Evolutionary conservation across 2,329 filamentous ascomycete species (phyloP).

Genomic region (Phyllosticta citribraziliensis): DNA sequence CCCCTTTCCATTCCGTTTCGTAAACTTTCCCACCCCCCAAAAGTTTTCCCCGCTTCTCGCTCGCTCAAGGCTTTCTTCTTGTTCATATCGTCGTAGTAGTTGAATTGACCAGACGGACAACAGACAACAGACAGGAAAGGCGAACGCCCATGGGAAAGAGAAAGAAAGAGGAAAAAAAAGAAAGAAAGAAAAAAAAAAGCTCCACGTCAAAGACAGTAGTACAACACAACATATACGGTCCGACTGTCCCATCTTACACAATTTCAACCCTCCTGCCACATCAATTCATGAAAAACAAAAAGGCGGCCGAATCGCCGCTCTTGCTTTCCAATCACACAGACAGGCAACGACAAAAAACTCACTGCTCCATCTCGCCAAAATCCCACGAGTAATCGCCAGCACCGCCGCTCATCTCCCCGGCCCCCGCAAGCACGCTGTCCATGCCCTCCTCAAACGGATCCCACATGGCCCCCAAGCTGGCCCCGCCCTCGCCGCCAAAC

Average conservation of each 20-base stretch:
- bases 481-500: background rate
- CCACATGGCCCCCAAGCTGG: conserved; percentile 1
- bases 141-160: background rate
- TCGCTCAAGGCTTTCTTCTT: no score
- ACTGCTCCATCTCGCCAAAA: background rate
- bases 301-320: background rate
- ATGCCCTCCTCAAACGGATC: background rate
- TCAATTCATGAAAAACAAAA: no score
- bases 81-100: no score
- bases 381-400: background rate
- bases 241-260: background rate
- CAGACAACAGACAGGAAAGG: background rate
- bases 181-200: background rate
- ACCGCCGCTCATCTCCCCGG: background rate
- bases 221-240: background rate
- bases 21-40: no score
- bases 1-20: no score
- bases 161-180: background rate
- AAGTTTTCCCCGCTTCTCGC: no score
- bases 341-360: background rate
- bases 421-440: background rate
- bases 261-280: background rate
- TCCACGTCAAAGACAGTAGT: background rate
- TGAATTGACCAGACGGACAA: no score
- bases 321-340: background rate